phyloP scores from a whole-genome alignment of 2,329 filamentous ascomycete genomes.

The Tolypocladium ophioglossoides region DNA sequence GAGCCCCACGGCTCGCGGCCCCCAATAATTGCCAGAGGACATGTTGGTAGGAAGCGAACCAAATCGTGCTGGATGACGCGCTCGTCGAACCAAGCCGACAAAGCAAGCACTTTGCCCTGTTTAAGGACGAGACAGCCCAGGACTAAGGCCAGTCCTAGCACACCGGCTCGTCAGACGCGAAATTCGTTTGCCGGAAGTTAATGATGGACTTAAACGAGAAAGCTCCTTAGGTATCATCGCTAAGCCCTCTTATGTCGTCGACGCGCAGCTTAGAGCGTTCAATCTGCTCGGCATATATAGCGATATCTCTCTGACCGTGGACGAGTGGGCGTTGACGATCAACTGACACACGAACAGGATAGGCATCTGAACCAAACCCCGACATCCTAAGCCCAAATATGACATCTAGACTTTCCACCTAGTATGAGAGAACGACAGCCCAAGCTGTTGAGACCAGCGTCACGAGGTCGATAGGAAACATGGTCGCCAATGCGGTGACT shows the following conservation, averaged over 20 bases:
- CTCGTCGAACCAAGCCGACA: not conserved
- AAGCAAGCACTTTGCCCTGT: not conserved
- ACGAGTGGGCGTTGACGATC: not conserved
- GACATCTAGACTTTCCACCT: not conserved
- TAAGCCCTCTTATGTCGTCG: not conserved
- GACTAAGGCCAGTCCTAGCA: not conserved
- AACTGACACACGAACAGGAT: not conserved
- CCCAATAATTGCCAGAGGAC: not conserved
- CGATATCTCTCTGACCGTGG: not conserved
- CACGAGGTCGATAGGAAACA: not conserved
- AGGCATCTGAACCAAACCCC: not conserved
- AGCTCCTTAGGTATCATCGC: not conserved
- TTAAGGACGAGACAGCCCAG: not conserved
- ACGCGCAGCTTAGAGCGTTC: not conserved
- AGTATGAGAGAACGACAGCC: not conserved
- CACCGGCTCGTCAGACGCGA: not conserved
- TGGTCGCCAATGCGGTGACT: not conserved
- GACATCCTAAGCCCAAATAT: not conserved
- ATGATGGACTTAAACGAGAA: not conserved
- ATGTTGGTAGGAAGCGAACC: not conserved
- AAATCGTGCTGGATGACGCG: not conserved
- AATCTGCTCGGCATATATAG: not conserved
- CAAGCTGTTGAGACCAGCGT: not conserved
- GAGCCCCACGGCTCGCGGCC: not conserved
- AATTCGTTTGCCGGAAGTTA: not conserved